Percentiles rank a stretch among this genome's conserved stretches.
Evolutionary conservation across 164 flowering plant genomes (phyloP).

Genomic region (Kalanchoe fedtschenkoi): DNA sequence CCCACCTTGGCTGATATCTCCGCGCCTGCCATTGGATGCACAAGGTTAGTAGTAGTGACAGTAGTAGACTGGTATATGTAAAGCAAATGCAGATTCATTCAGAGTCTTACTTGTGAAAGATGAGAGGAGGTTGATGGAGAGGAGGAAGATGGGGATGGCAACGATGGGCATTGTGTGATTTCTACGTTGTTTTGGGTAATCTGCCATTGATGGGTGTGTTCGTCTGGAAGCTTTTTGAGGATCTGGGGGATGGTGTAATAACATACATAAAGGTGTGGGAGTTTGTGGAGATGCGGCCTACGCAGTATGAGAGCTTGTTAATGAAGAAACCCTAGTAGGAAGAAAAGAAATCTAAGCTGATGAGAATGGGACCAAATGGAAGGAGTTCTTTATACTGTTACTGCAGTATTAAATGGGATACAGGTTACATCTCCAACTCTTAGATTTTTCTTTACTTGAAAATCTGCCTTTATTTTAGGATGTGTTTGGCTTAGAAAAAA

Average conservation of each 20-base stretch:
- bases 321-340: too few relatives aligned
- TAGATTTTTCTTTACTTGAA: too few relatives aligned
- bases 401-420: too few relatives aligned
- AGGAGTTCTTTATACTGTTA: too few relatives aligned
- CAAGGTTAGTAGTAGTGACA: background rate
- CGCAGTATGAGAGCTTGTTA: background rate
- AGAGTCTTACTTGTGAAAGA: background rate
- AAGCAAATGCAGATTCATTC: background rate
- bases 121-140: conserved; percentile 1
- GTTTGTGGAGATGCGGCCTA: background rate
- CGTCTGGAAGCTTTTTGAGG: background rate
- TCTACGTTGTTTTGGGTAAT: background rate
- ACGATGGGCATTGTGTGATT: background rate
- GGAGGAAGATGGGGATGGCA: background rate
- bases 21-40: conserved; percentile 32
- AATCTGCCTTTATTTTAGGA: too few relatives aligned
- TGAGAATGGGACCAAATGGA: too few relatives aligned
- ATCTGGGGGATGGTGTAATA: background rate
- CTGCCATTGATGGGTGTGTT: background rate
- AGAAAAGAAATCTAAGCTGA: too few relatives aligned
- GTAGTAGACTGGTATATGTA: background rate
- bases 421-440: too few relatives aligned
- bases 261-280: background rate
- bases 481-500: too few relatives aligned
- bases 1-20: conserved; percentile 37